Evolutionary conservation across 345 rosid species (phyloP), one percentile per base, ranked within the genome.

Genomic region (Syzygium jambos): DNA sequence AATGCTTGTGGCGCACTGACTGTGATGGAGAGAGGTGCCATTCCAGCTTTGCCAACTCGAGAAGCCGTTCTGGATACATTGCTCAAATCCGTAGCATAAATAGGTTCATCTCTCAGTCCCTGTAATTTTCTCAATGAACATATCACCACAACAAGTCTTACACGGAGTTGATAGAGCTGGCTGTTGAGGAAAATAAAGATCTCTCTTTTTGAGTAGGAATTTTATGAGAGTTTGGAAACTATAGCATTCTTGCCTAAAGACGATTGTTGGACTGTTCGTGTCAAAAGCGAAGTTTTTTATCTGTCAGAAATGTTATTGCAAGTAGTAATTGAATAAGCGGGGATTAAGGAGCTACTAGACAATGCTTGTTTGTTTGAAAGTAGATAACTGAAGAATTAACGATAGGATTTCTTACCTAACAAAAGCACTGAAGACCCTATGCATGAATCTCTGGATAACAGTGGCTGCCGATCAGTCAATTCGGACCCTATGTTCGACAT

Each of bases 1-100:
- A 98, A 98, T 82, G 98, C 95, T 2, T 98, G 99, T 16, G 99
- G 99, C 41, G 99, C 99, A 53, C 91, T 98, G 90, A 94, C 99
- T 0, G 99, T 96, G 52, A 96, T 82, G 30, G 97, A 93, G 87
- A 93, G 99, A 92, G 99, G 98, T 38, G 98, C 98, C 17, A 98
- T 98, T 52, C 99, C 99, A 0, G 98, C 99, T 3, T 92, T 98
- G 92, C 99, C 99, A 22, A 95, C 97, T 1, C 92, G 84, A 91
- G 95, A 95, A 91, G 94, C 94, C 83, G 99, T 96, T 16, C 91
- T 91, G 84, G 86, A 90, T 82, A 91, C 95, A 65, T 59, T 96
- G 41, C 90, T 94, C 12, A 91, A 93, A 78, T 53, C 90, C 11
- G 94, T 92, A 10, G 88, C 92, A 46, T 94, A 41, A 53, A 84